Base-by-base conservation (phyloP, 805 yeast genomes). In the Wickerhamomyces kurtzmanii region DNA sequence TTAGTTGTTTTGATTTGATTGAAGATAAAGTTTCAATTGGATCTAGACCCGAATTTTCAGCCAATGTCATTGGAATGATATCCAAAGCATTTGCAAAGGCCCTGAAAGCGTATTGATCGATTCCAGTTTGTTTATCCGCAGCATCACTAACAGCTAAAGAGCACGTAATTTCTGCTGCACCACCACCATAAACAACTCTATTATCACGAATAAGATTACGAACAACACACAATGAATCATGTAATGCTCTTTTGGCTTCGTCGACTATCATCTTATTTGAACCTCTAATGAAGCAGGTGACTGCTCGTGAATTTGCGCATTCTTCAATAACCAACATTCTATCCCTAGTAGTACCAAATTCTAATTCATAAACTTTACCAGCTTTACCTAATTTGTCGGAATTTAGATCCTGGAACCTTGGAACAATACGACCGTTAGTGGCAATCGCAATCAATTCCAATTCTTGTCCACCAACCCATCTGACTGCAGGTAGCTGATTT, bases 391-490 rank as follows among this genome's bases (percentile, higher is more conserved):
- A 70, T 57, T 91, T 91, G 20, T 71, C 82, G 2, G 71, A 52
- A 4, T 81, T 57, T 43, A 91, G 67, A 54, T 91, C 98, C 59
- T 91, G 96, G 58, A 91, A 91, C 47, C 98, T 68, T 24, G 98
- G 96, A 23, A 91, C 98, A 45, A 91, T 91, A 48, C 94, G 78
- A 33, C 97, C 98, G 48, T 85, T 79, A 8, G 99, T 93, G 26
- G 97, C 96, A 55, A 91, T 89, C 20, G 98, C 98, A 47, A 93
- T 76, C 39, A 85, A 71, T 62, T 89, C 98, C 43, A 89, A 68
- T 47, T 89, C 98, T 29, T 93, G 84, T 24, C 97, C 98, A 36
- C 97, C 98, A 29, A 91, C 94, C 99, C 99, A 91, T 63, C 99
- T 76, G 22, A 91, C 91, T 15, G 97, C 97, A 21, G 96, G 94